Evolutionary conservation across 495 filamentous ascomycete genomes (phyloP).

Genomic region (Aspergillus panamensis): DNA sequence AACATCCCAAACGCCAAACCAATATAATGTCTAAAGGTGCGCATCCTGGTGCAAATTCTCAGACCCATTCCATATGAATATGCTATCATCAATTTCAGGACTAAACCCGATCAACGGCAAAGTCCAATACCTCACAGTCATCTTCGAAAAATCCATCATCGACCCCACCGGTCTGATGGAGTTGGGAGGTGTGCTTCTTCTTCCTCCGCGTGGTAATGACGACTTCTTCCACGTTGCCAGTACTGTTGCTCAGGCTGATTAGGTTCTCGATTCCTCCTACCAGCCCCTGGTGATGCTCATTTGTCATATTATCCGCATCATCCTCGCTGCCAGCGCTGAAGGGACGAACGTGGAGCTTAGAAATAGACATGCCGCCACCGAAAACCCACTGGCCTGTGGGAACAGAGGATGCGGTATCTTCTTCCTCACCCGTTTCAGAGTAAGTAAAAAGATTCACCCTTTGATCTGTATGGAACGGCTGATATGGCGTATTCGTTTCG

Average conservation of each 20-base stretch:
- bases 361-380: conserved; percentile 58
- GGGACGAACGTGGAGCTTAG: conserved; percentile 58
- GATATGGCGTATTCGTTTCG: conserved; percentile 85
- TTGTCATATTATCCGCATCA: conserved; percentile 46
- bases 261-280: conserved; percentile 51
- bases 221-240: conserved; percentile 71
- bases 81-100: conserved; percentile 3
- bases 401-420: conserved; percentile 20
- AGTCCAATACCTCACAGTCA: conserved; percentile 89
- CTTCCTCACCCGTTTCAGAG: conserved; percentile 23
- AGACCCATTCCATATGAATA: conserved; percentile 12
- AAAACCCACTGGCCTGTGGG: conserved; percentile 62
- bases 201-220: conserved; percentile 74
- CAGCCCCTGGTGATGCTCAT: conserved; percentile 35
- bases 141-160: conserved; percentile 92
- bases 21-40: conserved; percentile 22
- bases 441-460: conserved; percentile 70
- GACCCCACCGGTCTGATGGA: conserved; percentile 40
- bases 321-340: conserved; percentile 50
- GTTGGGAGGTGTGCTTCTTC: conserved; percentile 43
- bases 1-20: conserved; percentile 20
- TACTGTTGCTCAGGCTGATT: conserved; percentile 52
- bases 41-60: conserved; percentile 13
- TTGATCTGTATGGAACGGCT: conserved; percentile 85
- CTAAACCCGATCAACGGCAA: conserved; percentile 80